Conservation (phyloP, 164 flowering plant genomes). For the Liriodendron chinense region DNA sequence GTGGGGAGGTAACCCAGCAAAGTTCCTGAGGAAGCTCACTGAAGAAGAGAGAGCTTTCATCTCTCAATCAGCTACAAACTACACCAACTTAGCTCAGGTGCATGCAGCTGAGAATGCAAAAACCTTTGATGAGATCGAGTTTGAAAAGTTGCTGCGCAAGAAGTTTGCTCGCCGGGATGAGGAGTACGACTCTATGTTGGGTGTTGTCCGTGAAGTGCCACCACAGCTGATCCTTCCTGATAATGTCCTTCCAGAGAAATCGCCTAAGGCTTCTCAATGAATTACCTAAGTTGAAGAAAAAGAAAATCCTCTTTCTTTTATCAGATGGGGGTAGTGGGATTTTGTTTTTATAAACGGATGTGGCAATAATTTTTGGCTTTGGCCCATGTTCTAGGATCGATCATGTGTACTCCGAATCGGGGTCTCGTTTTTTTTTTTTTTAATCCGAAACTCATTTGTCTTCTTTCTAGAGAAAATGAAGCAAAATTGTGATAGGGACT, state of each 20-base stretch:
- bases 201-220: constrained; percentile 76
- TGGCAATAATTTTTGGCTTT: not conserved
- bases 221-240: constrained; percentile 76
- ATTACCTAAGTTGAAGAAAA: not conserved
- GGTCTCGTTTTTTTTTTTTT: not conserved
- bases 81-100: constrained; percentile 75
- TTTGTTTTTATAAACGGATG: not conserved
- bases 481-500: not conserved
- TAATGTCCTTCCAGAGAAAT: constrained; percentile 61
- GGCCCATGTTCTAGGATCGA: not conserved
- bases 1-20: constrained; percentile 99
- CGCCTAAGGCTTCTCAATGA: constrained; percentile 32
- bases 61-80: constrained; percentile 80
- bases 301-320: not conserved
- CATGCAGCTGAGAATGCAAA: constrained; percentile 94
- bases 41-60: constrained; percentile 85
- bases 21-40: constrained; percentile 85
- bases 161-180: constrained; percentile 84
- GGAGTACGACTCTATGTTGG: constrained; percentile 84
- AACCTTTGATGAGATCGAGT: constrained; percentile 81
- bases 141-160: constrained; percentile 83
- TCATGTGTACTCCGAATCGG: constrained; percentile 4
- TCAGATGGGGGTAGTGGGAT: not conserved
- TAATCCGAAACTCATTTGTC: not conserved
- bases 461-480: not conserved